Evolutionary conservation across 495 filamentous ascomycete genomes (phyloP), one percentile per base, ranked within the genome.

Genomic region (Acidiella bohemica): DNA sequence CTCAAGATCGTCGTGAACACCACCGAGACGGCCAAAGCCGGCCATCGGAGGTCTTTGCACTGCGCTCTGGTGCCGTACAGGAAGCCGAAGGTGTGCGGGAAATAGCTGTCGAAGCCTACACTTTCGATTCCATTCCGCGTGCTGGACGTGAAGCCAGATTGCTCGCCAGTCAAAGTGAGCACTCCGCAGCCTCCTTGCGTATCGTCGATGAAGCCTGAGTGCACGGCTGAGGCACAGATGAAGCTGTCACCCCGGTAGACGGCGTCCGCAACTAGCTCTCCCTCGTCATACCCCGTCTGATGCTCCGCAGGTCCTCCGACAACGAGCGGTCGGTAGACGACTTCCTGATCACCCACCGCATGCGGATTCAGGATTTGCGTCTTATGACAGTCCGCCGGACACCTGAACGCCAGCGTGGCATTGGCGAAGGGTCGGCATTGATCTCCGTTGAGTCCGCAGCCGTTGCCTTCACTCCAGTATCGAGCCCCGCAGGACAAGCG

Each of bases 401-500:
- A 65, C 26, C 61, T 53, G 42, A 65, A 65, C 12, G 60, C 39
- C 36, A 63, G 40, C 9, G 53, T 53, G 17, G 34, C 42, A 43
- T 62, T 62, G 17, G 51, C 41, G 41, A 65, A 65, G 2, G 61
- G 61, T 4, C 61, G 58, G 41, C 61, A 65, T 16, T 46, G 41
- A 25, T 63, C 46, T 6, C 61, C 61, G 46, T 65, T 62, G 1
- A 63, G 22, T 3, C 61, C 61, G 41, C 61, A 65, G 10, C 57
- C 57, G 42, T 73, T 75, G 16, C 56, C 56, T 13, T 36, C 60
- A 41, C 62, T 69, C 72, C 72, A 76, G 45, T 71, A 64, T 34
- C 65, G 60, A 32, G 61, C 56, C 32, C 57, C 57, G 57, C 72
- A 76, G 16, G 62, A 60, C 19, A 75, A 53, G 38, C 64, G 62